These are phyloP conservation scores for Aureobasidium uvarum DNA, from an alignment of 2,329 filamentous ascomycete species.

Conservation along the genomic window DNA sequence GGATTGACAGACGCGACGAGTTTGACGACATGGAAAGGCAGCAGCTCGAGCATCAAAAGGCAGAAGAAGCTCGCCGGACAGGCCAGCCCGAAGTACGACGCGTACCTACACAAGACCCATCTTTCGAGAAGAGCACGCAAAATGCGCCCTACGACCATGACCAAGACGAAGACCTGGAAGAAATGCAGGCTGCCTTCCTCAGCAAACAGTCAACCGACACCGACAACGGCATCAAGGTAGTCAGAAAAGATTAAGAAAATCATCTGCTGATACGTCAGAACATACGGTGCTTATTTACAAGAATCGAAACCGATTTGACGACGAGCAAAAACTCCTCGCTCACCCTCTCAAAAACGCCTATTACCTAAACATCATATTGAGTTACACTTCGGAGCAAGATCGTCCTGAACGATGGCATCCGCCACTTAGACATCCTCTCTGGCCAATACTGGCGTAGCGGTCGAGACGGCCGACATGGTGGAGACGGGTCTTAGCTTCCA, in stretches of 20 bases:
- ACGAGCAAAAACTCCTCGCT: constrained; percentile 19
- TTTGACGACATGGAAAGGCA: constrained; percentile 77
- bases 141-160: constrained; percentile 30
- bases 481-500: constrained; percentile 34
- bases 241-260: constrained; percentile 52
- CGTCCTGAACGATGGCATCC: background rate
- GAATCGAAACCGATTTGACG: constrained; percentile 2
- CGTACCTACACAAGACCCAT: constrained; percentile 17
- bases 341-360: background rate
- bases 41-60: constrained; percentile 68
- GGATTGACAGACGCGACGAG: constrained; percentile 86
- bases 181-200: constrained; percentile 41
- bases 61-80: constrained; percentile 33
- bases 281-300: constrained; percentile 4
- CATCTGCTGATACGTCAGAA: background rate
- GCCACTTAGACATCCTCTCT: constrained; percentile 7
- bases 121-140: background rate
- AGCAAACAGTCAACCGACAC: constrained; percentile 32
- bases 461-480: constrained; percentile 7
- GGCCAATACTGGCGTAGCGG: background rate
- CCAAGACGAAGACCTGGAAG: constrained; percentile 41
- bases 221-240: constrained; percentile 68
- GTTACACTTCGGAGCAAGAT: background rate
- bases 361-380: background rate
- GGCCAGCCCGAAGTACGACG: constrained; percentile 25